Evolutionary conservation across 2,329 filamentous ascomycete genomes (phyloP), one percentile per base, ranked within the genome.

Genomic region (Calonectria naviculata): DNA sequence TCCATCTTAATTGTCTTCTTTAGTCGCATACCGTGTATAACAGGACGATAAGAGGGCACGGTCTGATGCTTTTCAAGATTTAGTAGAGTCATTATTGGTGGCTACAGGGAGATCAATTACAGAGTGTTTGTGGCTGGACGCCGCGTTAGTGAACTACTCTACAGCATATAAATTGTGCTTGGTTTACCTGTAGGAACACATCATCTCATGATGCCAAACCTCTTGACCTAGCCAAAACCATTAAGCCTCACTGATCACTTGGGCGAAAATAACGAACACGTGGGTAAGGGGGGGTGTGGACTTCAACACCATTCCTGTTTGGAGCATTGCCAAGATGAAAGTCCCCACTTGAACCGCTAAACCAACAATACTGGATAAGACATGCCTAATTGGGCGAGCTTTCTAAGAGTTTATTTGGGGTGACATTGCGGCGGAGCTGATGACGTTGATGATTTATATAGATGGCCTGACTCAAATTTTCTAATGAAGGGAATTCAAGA

Each of bases 301-400:
- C n/a, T n/a, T n/a, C 10, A 26, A 3, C 41, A 52, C 24, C 61
- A 49, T 38, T 38, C 52, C 41, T 26, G 17, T 26, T 15, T 36
- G 12, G 34, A 24, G 31, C 4, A 24, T 19, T 26, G 31, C 31
- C 31, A 36, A 58, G 21, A 21, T 34, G 4, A 36, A n/a, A 5
- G n/a, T 19, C 63, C 44, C 54, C 61, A 65, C 60, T 47, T 15
- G 21, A n/a, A 29, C 26, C 36, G 56, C 31, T 56, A 67, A 67
- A 31, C 41, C 54, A 28, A 56, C 12, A 38, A 31, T 28, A 28
- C 21, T 21, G 21, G 24, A 17, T 29, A 52, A 29, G 47, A 63
- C 21, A 42, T 61, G 34, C 26, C 44, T 24, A 65, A 36, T 62
- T 62, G 29, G 54, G 34, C 10, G 41, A 21, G 29, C 17, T 28